These are phyloP conservation scores for Endocalyx cinctus DNA, from an alignment of 2,329 filamentous ascomycete species.

Conservation along the genomic window DNA sequence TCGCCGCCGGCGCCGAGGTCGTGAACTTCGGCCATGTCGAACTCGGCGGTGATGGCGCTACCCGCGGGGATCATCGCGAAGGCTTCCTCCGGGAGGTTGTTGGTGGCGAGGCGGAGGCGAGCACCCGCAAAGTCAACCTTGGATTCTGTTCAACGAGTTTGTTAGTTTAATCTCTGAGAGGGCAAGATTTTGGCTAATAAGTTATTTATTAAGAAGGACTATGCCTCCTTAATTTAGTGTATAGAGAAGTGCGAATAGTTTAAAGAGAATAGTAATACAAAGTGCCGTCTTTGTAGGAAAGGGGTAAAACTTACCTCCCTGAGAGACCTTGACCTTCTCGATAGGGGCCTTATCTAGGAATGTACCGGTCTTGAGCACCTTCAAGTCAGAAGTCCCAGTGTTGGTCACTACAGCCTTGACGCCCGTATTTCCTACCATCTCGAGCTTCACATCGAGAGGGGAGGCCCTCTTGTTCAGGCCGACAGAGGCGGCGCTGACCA, in stretches of 20 bases:
- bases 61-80: constrained; percentile 8
- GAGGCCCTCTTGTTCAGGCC: constrained; percentile 2
- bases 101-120: constrained; percentile 5
- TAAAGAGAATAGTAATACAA: too few relatives aligned
- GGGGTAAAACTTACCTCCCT: constrained; percentile 37
- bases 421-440: constrained; percentile 42
- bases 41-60: constrained; percentile 3
- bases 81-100: constrained; percentile 5
- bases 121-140: constrained; percentile 9
- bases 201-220: too few relatives aligned
- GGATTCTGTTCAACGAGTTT: too few relatives aligned
- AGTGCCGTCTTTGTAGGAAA: too few relatives aligned
- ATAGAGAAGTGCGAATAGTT: too few relatives aligned
- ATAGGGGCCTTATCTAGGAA: constrained; percentile 44
- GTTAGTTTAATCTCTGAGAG: too few relatives aligned
- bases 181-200: too few relatives aligned
- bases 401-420: constrained; percentile 48
- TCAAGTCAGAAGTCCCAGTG: constrained; percentile 39
- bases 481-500: neutral
- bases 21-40: constrained; percentile 8
- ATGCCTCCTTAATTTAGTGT: too few relatives aligned
- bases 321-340: constrained; percentile 44
- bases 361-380: constrained; percentile 45
- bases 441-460: constrained; percentile 37
- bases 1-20: constrained; percentile 8